These are phyloP conservation scores for Arachnomyces sp. DNA, from an alignment of 2,329 filamentous ascomycete genomes.

Conservation along the genomic window DNA sequence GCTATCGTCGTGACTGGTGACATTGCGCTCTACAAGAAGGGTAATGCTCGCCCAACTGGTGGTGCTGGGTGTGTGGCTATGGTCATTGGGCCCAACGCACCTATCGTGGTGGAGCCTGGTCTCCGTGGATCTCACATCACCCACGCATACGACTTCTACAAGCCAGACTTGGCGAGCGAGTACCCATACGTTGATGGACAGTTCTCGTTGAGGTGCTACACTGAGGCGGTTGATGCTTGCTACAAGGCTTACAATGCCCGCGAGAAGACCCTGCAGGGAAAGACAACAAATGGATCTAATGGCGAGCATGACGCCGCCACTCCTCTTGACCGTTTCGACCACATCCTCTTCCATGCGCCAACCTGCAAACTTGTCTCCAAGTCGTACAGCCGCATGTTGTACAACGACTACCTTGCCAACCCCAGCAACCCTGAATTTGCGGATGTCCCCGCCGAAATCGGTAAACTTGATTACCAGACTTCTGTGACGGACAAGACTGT, in stretches of 20 bases:
- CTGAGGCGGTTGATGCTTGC: conserved; percentile 62
- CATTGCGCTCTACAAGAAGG: conserved; percentile 74
- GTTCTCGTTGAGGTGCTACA: conserved; percentile 70
- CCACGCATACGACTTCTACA: conserved; percentile 80
- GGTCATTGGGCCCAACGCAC: conserved; percentile 65
- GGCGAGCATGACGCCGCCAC: conserved; percentile 50
- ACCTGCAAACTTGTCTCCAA: conserved; percentile 84
- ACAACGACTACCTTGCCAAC: conserved; percentile 74
- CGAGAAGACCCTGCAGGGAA: conserved; percentile 52
- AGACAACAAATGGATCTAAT: conserved; percentile 32
- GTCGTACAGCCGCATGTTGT: conserved; percentile 73
- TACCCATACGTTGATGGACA: conserved; percentile 75
- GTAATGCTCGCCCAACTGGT: conserved; percentile 66
- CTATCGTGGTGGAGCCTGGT: conserved; percentile 64
- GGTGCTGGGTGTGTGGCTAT: conserved; percentile 67
- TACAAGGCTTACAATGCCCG: conserved; percentile 74
- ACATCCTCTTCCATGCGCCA: conserved; percentile 73
- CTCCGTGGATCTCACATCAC: conserved; percentile 69
- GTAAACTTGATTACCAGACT: conserved; percentile 69
- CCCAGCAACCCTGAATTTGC: conserved; percentile 59
- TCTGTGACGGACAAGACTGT: conserved; percentile 73
- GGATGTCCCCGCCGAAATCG: conserved; percentile 66
- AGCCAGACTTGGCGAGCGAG: conserved; percentile 72
- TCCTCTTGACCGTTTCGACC: conserved; percentile 71
- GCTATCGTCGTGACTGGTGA: conserved; percentile 69